Percentiles rank a stretch among this genome's conserved stretches.
Evolutionary conservation across 345 rosid genomes (phyloP).

Genomic region (Sonneratia caseolaris): DNA sequence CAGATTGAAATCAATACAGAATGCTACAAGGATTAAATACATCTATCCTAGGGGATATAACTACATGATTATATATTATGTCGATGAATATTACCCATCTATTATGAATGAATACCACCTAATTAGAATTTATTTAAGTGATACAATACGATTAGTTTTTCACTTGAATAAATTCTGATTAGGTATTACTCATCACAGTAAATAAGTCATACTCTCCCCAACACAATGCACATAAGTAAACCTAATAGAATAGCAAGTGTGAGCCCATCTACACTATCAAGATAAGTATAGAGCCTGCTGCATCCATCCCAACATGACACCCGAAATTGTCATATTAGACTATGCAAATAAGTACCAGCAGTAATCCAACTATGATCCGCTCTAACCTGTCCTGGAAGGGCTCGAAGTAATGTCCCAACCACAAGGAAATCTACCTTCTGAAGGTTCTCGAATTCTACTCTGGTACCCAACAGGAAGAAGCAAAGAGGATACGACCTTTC

Average conservation of each 20-base stretch:
- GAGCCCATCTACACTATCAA: too few relatives aligned
- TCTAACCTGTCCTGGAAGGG: not conserved
- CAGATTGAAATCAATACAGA: not conserved
- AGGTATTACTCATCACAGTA: too few relatives aligned
- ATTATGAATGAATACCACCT: too few relatives aligned
- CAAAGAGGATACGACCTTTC: slow-evolving; percentile 35
- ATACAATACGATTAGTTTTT: too few relatives aligned
- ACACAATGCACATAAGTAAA: too few relatives aligned
- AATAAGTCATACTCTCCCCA: too few relatives aligned
- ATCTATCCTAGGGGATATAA: too few relatives aligned
- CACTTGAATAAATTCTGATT: too few relatives aligned
- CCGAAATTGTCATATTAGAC: not conserved
- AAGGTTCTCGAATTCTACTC: not conserved
- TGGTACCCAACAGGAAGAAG: slow-evolving; percentile 36
- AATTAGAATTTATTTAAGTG: too few relatives aligned
- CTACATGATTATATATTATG: too few relatives aligned
- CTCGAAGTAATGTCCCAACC: not conserved
- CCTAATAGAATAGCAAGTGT: too few relatives aligned
- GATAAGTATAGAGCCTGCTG: not conserved
- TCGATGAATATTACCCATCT: too few relatives aligned
- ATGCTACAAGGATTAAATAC: not conserved
- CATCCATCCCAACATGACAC: not conserved
- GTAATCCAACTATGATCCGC: not conserved
- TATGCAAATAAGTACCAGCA: not conserved
- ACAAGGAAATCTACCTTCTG: not conserved